These are phyloP conservation scores for Platanus orientalis DNA, from an alignment of 164 flowering plant genomes.

Conservation along the genomic window DNA sequence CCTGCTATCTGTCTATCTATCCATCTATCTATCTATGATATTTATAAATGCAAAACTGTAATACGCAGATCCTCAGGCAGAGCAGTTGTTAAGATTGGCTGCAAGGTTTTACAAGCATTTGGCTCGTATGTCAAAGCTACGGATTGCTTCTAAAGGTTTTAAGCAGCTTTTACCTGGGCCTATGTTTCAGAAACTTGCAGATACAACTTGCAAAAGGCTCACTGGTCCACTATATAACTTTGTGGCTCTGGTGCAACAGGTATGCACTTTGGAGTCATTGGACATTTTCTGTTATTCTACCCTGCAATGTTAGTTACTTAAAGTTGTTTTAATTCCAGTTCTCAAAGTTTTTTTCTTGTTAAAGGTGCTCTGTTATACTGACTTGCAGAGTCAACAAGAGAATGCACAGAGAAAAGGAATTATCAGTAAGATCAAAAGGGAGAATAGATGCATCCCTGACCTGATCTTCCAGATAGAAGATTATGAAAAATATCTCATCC, in stretches of 20 bases:
- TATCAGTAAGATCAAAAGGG: constrained; percentile 68
- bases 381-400: constrained; percentile 63
- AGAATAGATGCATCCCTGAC: constrained; percentile 77
- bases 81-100: constrained; percentile 55
- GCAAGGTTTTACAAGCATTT: constrained; percentile 70
- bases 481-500: constrained; percentile 76
- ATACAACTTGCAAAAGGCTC: constrained; percentile 72
- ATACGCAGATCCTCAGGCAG: constrained; percentile 67
- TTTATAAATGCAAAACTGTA: background rate
- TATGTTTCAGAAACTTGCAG: constrained; percentile 72
- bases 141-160: constrained; percentile 68
- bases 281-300: background rate
- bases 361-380: background rate
- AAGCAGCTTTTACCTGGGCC: constrained; percentile 58
- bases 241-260: constrained; percentile 60
- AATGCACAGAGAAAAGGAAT: constrained; percentile 37
- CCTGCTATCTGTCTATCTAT: background rate
- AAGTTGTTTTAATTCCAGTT: background rate
- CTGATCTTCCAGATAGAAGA: constrained; percentile 84
- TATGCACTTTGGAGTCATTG: constrained; percentile 12
- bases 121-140: constrained; percentile 69
- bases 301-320: constrained; percentile 1
- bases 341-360: constrained; percentile 3
- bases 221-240: constrained; percentile 70
- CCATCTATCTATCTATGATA: no score